Evolutionary conservation across 1,139 yeast species (phyloP), one percentile per base, ranked within the genome.

Genomic region (Dujonia santamariae): DNA sequence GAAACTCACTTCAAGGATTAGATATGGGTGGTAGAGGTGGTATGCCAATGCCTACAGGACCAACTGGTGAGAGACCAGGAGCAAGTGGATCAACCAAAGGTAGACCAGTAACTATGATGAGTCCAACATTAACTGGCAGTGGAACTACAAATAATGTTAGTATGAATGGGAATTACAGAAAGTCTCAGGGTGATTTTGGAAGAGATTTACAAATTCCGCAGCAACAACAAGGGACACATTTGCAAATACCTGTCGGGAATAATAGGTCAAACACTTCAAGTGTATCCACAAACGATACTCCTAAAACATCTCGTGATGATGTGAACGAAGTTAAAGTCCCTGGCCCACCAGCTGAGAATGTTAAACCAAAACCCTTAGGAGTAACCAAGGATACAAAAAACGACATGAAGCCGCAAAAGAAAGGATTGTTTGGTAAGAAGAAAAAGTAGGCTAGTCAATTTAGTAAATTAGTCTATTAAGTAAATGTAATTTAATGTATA

Each of bases 1-100:
- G 55, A 35, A 32, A 26, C 24, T n/a, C 35, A 9, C 44, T 60
- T 19, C 60, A 59, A 22, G 67, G 68, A 3, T 44, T 67, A 21
- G 75, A 69, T 47, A 58, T 67, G 60, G 75, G 75, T 11, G 75
- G 74, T 8, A 58, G 75, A 45, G 75, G 72, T n/a, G 75, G 75
- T 9, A 69, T 68, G 75, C 75, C 74, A 32, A 53, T 53, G 52
- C 61, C 67, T 1, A 50, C 50, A 3, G 48, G 43, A 4, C 46
- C 46, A 9, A 36, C 38, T 19, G 38, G 38, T 7, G 38, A 36
- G 21, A 29, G 38, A 22, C 38, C 37, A 19, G 22, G 16, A 3
- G 14, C 19, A 9, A 31, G 26, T 12, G 31, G 29, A 4, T 7
- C 17, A 4, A 30, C 19, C 7, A 28, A 24, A 17, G 26, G 23